These are phyloP conservation scores for Talaromyces nanjingensis DNA, from an alignment of 495 filamentous ascomycete genomes.

Conservation along the genomic window DNA sequence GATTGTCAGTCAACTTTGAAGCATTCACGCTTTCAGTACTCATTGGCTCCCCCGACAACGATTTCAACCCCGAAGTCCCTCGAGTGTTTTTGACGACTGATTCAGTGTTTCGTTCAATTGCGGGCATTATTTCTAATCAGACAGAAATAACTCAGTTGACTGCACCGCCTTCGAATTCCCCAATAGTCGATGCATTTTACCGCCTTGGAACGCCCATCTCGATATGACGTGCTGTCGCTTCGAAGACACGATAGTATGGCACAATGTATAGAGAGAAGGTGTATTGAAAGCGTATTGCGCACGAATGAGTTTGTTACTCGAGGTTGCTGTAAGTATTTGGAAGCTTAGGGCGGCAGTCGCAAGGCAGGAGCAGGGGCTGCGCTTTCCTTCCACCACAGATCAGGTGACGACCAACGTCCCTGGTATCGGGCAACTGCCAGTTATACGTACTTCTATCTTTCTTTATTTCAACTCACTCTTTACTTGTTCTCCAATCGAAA, in stretches of 20 bases:
- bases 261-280: too few species aligned
- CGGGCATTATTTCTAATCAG: neutral
- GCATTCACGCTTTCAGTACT: neutral
- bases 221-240: too few species aligned
- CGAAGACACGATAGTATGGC: too few species aligned
- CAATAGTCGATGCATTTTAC: too few species aligned
- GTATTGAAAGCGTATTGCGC: too few species aligned
- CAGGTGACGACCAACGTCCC: neutral
- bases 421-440: neutral
- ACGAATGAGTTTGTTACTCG: too few species aligned
- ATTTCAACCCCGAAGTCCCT: neutral
- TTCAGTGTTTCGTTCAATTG: neutral
- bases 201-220: neutral
- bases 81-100: neutral
- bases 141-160: neutral
- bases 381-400: conserved; percentile 3
- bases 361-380: neutral
- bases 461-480: neutral
- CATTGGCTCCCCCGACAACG: neutral
- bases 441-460: conserved; percentile 2
- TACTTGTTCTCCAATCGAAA: neutral
- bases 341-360: neutral
- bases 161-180: neutral
- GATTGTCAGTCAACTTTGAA: neutral
- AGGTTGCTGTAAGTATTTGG: too few species aligned